phyloP scores from a whole-genome alignment of 306 rosid genomes.

The Hippophae rhamnoides region DNA sequence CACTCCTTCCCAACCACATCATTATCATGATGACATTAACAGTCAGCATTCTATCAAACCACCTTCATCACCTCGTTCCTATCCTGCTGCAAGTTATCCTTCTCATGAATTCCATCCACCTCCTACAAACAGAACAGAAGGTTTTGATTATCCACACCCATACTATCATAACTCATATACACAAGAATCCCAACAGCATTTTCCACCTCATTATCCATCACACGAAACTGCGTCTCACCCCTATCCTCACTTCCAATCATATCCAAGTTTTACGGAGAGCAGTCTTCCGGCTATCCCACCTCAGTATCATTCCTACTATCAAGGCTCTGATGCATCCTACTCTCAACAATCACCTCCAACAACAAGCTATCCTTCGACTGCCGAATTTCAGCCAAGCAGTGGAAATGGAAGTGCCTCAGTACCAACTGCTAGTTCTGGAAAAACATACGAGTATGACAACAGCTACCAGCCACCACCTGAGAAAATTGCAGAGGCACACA shows the following conservation, averaged over 20 bases:
- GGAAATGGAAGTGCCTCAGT: constrained; percentile 44
- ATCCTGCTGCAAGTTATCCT: constrained; percentile 44
- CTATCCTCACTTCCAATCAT: constrained; percentile 78
- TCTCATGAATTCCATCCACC: constrained; percentile 60
- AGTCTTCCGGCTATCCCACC: constrained; percentile 70
- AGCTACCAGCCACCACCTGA: constrained; percentile 82
- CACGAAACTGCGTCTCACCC: constrained; percentile 38
- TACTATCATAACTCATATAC: constrained; percentile 60
- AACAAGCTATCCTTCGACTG: constrained; percentile 34
- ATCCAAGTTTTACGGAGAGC: constrained; percentile 90
- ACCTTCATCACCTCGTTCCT: constrained; percentile 43
- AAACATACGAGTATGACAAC: constrained; percentile 61
- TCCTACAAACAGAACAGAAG: constrained; percentile 48
- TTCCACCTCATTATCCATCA: constrained; percentile 47
- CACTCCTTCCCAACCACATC: constrained; percentile 21
- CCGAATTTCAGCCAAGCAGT: constrained; percentile 39
- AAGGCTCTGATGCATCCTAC: constrained; percentile 61
- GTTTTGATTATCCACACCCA: constrained; percentile 45
- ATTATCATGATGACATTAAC: constrained; percentile 40
- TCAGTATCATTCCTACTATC: constrained; percentile 42
- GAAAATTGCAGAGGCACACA: constrained; percentile 91
- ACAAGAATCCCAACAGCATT: constrained; percentile 53
- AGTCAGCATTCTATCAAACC: constrained; percentile 38
- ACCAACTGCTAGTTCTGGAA: constrained; percentile 37
- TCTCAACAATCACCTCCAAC: constrained; percentile 50